These are phyloP conservation scores for Cinnamomum chago DNA, from an alignment of 164 flowering plant species.

Conservation along the genomic window DNA sequence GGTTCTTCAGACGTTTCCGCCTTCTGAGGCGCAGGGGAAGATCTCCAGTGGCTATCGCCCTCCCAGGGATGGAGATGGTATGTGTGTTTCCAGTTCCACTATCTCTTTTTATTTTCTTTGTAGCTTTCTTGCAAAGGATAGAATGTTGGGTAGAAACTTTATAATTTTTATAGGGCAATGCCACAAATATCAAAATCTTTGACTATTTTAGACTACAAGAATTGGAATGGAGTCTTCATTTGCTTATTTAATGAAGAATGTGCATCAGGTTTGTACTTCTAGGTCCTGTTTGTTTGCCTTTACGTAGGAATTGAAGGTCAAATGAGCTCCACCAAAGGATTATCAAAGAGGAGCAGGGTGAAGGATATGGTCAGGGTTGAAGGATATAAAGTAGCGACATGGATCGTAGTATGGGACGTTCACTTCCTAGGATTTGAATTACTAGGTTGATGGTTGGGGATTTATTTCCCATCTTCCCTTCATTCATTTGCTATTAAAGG, in stretches of 20 bases:
- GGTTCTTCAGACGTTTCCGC: conserved; percentile 80
- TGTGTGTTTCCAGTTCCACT: background rate
- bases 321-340: no score
- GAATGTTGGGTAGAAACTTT: background rate
- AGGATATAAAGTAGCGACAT: no score
- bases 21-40: conserved; percentile 70
- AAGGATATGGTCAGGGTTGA: no score
- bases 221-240: background rate
- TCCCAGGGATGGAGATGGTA: conserved; percentile 98
- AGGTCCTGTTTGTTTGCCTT: background rate
- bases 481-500: no score
- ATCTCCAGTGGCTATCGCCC: conserved; percentile 64
- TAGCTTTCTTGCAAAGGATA: background rate
- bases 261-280: background rate
- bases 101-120: background rate
- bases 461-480: no score
- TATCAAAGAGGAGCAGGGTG: no score
- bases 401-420: no score
- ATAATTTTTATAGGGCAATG: background rate
- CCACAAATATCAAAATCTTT: background rate
- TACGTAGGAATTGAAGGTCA: no score
- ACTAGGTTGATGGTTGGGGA: no score
- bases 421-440: no score
- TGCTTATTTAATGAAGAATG: background rate
- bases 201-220: background rate